Conservation (phyloP, 208 protist species). For the Crithidia thermophila region DNA sequence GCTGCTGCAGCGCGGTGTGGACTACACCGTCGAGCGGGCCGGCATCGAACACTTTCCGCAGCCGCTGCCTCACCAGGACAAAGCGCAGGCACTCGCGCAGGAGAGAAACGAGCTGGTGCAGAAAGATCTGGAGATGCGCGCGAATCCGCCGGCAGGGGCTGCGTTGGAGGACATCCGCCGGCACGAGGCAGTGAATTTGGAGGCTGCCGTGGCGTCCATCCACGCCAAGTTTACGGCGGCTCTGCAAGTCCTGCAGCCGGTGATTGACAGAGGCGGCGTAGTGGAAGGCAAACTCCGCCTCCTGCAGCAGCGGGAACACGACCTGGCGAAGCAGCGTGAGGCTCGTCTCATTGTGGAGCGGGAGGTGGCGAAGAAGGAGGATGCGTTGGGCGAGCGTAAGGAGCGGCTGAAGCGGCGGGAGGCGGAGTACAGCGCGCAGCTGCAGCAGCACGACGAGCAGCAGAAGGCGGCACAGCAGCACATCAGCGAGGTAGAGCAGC, state of each 20-base stretch:
- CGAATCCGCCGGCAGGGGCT: slow-evolving; percentile 17
- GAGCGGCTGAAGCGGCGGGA: slow-evolving; percentile 38
- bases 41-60: slow-evolving; percentile 24
- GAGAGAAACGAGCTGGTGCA: slow-evolving; percentile 43
- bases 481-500: slow-evolving; percentile 69
- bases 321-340: slow-evolving; percentile 52
- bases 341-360: slow-evolving; percentile 40
- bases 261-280: slow-evolving; percentile 51
- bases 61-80: slow-evolving; percentile 51
- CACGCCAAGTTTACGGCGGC: slow-evolving; percentile 40
- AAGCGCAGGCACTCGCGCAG: slow-evolving; percentile 30
- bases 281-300: slow-evolving; percentile 50
- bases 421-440: slow-evolving; percentile 35
- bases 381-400: slow-evolving; percentile 33
- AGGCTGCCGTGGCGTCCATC: slow-evolving; percentile 27
- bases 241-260: slow-evolving; percentile 30
- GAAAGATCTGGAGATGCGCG: slow-evolving; percentile 43
- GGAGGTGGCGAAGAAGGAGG: slow-evolving; percentile 43
- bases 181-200: slow-evolving; percentile 22
- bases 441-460: slow-evolving; percentile 50
- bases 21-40: slow-evolving; percentile 20
- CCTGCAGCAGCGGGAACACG: slow-evolving; percentile 45
- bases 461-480: slow-evolving; percentile 58
- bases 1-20: slow-evolving; percentile 20
- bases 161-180: slow-evolving; percentile 39